Evolutionary conservation across 2,329 filamentous ascomycete genomes (phyloP), one percentile per base, ranked within the genome.

Genomic region (Fusarium praegraminearum): DNA sequence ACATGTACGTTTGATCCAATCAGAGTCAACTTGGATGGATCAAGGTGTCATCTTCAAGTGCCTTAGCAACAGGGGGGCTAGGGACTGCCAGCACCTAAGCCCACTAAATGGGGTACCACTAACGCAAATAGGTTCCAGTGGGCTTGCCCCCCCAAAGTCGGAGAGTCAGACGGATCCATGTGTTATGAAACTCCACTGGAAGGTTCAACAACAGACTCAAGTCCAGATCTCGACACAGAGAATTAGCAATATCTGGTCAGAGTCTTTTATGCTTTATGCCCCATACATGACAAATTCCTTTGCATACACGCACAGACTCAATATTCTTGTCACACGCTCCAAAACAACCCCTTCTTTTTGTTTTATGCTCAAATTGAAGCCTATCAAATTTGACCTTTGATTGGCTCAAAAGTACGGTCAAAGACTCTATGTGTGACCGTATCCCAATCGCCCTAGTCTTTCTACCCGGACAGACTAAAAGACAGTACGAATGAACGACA

Each of bases 41-140:
- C 62, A 68, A 60, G 67, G 67, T 70, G 67, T 65, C 63, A 70
- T 70, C 38, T 70, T 56, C 30, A 59, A 52, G 60, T 65, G 41
- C 56, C 62, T 70, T 55, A 38, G 35, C 33, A 35, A 51, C 57
- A 64, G 47, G 67, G 67, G 67, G 56, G 28, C 47, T 26, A 41
- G 38, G 38, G 40, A 54, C 47, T 40, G 43, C 41, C 51, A 65
- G 33, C 33, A 35, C 46, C 41, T 44, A 35, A 67, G 22, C 33
- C 62, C 55, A 62, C 66, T 57, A 53, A 59, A 57, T 52, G 35
- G 57, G 45, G 49, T 46, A 45, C 28, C 35, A 22, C 35, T 51
- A 51, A 38, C 35, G 49, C 33, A 41, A 35, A 35, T 40, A 30
- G 49, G 35, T 26, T 51, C n/a, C 49, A 41, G 49, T 51, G 24